These are phyloP conservation scores for Boletus eberwhitei DNA, from an alignment of 768 basidiomycete species.

Conservation along the genomic window DNA sequence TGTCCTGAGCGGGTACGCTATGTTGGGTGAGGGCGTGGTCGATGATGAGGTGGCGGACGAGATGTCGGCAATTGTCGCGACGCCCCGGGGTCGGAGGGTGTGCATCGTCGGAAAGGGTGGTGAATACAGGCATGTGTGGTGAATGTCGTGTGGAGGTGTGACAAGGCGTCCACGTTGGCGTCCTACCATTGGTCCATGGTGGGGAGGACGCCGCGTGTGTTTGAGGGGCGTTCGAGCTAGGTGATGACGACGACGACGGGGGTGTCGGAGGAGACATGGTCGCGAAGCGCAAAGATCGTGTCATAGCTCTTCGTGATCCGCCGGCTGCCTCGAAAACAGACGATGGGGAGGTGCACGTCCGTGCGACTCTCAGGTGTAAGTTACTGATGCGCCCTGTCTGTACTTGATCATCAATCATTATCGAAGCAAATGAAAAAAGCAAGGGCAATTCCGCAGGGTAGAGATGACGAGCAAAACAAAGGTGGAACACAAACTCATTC, in stretches of 20 bases:
- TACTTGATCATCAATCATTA: too few species aligned
- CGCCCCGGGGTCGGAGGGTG: constrained; percentile 16
- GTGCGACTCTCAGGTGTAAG: too few species aligned
- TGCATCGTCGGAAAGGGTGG: constrained; percentile 19
- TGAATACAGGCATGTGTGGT: constrained; percentile 22
- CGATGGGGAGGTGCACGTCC: constrained; percentile 20
- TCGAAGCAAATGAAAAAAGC: too few species aligned
- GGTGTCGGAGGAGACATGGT: constrained; percentile 13
- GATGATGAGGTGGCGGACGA: constrained; percentile 24
- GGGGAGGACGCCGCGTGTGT: constrained; percentile 1
- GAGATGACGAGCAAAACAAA: too few species aligned
- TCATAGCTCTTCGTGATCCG: constrained; percentile 20
- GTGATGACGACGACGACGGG: constrained; percentile 21
- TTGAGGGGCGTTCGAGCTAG: constrained; percentile 15
- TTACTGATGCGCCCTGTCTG: too few species aligned
- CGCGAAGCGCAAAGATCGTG: constrained; percentile 13
- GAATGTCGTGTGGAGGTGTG: constrained; percentile 10
- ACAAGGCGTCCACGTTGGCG: constrained; percentile 10
- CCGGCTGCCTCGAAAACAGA: constrained; percentile 21
- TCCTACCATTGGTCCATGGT: constrained; percentile 26
- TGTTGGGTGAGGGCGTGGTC: constrained; percentile 23
- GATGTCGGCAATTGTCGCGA: constrained; percentile 19
- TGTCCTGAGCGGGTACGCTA: constrained; percentile 13
- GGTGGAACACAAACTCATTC: too few species aligned
- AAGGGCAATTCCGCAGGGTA: too few species aligned